Evolutionary conservation across 352 stramenopile species (phyloP).

Genomic region (Pythium rishiriense): DNA sequence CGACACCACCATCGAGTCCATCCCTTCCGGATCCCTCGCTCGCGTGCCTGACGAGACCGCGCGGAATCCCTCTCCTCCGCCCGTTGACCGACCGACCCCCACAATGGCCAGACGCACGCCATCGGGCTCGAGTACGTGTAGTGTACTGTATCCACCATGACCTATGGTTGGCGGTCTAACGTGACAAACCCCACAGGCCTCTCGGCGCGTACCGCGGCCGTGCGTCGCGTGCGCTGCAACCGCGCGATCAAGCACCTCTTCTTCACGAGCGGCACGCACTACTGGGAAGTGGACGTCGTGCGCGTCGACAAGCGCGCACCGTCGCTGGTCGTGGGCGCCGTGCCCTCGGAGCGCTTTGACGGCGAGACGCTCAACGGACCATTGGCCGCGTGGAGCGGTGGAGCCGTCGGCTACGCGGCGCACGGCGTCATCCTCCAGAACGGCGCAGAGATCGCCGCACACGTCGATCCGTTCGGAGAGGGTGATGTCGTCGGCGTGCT

Average conservation of each 20-base stretch:
- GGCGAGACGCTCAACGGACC: slow-evolving; percentile 24
- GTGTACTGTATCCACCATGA: too few relatives aligned
- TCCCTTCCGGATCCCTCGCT: too few relatives aligned
- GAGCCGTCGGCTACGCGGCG: slow-evolving; percentile 39
- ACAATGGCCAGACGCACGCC: too few relatives aligned
- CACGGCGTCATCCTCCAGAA: slow-evolving; percentile 39
- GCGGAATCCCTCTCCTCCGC: too few relatives aligned
- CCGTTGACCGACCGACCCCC: too few relatives aligned
- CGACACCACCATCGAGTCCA: too few relatives aligned
- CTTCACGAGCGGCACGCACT: slow-evolving; percentile 57
- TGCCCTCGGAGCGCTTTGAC: slow-evolving; percentile 24
- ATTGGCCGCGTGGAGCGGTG: slow-evolving; percentile 16
- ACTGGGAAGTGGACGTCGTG: slow-evolving; percentile 46
- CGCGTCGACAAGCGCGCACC: slow-evolving; percentile 25
- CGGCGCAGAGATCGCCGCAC: slow-evolving; percentile 31
- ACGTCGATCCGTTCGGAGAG: slow-evolving; percentile 31
- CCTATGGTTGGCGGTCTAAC: too few relatives aligned
- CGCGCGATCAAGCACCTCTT: slow-evolving; percentile 46
- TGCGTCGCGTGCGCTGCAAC: slow-evolving; percentile 25
- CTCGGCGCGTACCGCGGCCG: too few relatives aligned
- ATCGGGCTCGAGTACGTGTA: too few relatives aligned
- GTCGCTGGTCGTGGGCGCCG: slow-evolving; percentile 37
- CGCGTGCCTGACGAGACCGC: too few relatives aligned
- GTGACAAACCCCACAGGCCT: too few relatives aligned
- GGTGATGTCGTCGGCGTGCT: slow-evolving; percentile 48